Evolutionary conservation across 495 filamentous ascomycete species (phyloP).

Genomic region (Aspergillus funiculosus): DNA sequence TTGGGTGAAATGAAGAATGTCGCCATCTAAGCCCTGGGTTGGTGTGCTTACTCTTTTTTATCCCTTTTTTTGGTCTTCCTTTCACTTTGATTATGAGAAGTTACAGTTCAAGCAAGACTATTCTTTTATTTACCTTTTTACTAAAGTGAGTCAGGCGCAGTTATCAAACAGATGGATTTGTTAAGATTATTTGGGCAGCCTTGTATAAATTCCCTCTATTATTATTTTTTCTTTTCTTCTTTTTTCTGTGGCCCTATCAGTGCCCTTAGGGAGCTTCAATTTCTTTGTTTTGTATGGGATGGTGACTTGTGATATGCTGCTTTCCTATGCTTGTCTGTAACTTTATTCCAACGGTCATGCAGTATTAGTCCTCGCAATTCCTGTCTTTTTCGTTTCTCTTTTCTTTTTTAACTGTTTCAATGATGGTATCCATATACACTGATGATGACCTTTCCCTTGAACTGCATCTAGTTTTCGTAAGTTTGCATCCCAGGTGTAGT

Average conservation of each 20-base stretch:
- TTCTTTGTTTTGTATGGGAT: slow-evolving; percentile 14
- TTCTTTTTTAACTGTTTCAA: slow-evolving; percentile 5
- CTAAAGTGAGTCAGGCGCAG: slow-evolving; percentile 15
- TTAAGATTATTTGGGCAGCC: slow-evolving; percentile 16
- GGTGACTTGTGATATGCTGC: slow-evolving; percentile 10
- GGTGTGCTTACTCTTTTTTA: slow-evolving; percentile 13
- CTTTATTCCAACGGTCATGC: slow-evolving; percentile 34
- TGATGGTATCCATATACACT: not conserved
- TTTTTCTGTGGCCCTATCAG: not conserved
- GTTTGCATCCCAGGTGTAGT: no score
- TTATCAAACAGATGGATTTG: slow-evolving; percentile 16
- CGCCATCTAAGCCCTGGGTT: slow-evolving; percentile 38
- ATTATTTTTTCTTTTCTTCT: slow-evolving; percentile 10
- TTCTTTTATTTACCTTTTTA: slow-evolving; percentile 12
- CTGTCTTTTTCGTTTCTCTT: not conserved
- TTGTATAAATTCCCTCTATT: slow-evolving; percentile 23
- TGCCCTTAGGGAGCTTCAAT: slow-evolving; percentile 10
- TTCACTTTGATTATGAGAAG: slow-evolving; percentile 20
- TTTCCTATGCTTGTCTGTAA: slow-evolving; percentile 26
- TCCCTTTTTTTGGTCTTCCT: slow-evolving; percentile 12
- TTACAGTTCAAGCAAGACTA: slow-evolving; percentile 4
- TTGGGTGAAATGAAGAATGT: slow-evolving; percentile 54
- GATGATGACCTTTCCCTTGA: not conserved
- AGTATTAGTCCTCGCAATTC: slow-evolving; percentile 24
- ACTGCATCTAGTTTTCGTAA: no score